phyloP scores from a whole-genome alignment of 495 filamentous ascomycete species.

The Xylaria castorea region DNA sequence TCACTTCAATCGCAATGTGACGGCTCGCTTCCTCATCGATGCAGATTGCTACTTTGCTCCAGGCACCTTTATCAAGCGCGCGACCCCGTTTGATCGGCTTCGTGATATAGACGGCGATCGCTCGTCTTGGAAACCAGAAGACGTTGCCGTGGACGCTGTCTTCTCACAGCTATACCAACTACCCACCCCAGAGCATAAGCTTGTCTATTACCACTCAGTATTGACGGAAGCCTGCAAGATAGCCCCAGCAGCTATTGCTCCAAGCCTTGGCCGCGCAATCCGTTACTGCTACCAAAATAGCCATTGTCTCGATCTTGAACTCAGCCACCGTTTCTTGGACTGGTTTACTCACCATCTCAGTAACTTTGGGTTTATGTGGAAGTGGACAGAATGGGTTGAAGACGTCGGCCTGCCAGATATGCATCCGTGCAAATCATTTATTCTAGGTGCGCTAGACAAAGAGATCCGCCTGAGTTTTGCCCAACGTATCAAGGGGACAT shows the following conservation, averaged over 20 bases:
- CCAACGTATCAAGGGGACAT: constrained; percentile 90
- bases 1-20: constrained; percentile 87
- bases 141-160: constrained; percentile 94
- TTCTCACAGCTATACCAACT: constrained; percentile 94
- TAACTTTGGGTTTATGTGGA: constrained; percentile 99
- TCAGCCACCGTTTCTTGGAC: constrained; percentile 87
- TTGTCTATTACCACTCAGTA: constrained; percentile 95
- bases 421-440: constrained; percentile 91
- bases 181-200: constrained; percentile 86
- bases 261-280: constrained; percentile 91
- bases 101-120: constrained; percentile 72
- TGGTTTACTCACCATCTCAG: constrained; percentile 98
- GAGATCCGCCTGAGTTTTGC: constrained; percentile 97
- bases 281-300: constrained; percentile 84
- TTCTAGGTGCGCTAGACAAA: constrained; percentile 88
- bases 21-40: constrained; percentile 89
- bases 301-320: constrained; percentile 83
- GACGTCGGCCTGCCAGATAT: constrained; percentile 78
- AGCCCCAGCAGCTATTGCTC: constrained; percentile 93
- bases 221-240: constrained; percentile 96
- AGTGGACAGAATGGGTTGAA: constrained; percentile 97
- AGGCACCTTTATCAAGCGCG: constrained; percentile 88
- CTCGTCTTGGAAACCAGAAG: constrained; percentile 95
- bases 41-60: constrained; percentile 92
- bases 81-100: constrained; percentile 87